Percentiles rank a stretch among this genome's conserved stretches.
phyloP scores from a whole-genome alignment of 306 rosid species.

The Acacia acuminata region DNA sequence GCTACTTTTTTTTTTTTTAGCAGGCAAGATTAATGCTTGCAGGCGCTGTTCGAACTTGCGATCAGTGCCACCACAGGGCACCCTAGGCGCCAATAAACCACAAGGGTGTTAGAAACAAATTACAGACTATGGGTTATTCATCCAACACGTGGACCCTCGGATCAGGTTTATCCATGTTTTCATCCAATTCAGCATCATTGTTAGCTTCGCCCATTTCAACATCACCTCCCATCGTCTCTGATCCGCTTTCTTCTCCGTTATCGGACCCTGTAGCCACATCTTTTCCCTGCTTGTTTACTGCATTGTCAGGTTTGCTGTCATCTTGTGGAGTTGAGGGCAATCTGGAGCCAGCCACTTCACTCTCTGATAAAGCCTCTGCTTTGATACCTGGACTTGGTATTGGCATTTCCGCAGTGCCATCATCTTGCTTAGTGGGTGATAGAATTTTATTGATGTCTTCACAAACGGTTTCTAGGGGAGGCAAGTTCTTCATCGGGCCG shows the following conservation, averaged over 20 bases:
- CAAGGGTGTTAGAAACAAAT: background rate
- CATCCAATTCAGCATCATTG: constrained; percentile 32
- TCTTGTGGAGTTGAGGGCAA: constrained; percentile 30
- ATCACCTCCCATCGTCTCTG: constrained; percentile 20
- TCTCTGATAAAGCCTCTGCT: constrained; percentile 18
- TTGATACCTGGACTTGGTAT: constrained; percentile 25
- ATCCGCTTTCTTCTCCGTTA: constrained; percentile 33
- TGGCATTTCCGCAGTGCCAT: constrained; percentile 29
- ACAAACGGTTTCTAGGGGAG: constrained; percentile 52
- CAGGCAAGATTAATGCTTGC: too few relatives aligned
- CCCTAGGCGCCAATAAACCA: too few relatives aligned
- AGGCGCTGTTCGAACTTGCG: too few relatives aligned
- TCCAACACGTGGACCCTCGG: constrained; percentile 51
- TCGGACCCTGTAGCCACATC: constrained; percentile 39
- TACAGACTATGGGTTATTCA: constrained; percentile 32
- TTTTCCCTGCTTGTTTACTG: constrained; percentile 29
- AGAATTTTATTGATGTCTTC: constrained; percentile 58
- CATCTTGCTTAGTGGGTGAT: constrained; percentile 35
- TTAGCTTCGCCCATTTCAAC: constrained; percentile 34
- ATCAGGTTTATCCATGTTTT: constrained; percentile 35
- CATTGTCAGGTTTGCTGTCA: constrained; percentile 35
- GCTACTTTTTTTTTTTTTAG: too few relatives aligned
- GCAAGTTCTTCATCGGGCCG: constrained; percentile 35
- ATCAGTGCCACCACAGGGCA: too few relatives aligned
- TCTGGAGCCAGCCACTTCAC: constrained; percentile 5